A percentile compares a stretch with the other conserved stretches of the same genome.
Evolutionary conservation across 2,329 filamentous ascomycete species (phyloP).

Genomic region (Claviceps lovelessii): DNA sequence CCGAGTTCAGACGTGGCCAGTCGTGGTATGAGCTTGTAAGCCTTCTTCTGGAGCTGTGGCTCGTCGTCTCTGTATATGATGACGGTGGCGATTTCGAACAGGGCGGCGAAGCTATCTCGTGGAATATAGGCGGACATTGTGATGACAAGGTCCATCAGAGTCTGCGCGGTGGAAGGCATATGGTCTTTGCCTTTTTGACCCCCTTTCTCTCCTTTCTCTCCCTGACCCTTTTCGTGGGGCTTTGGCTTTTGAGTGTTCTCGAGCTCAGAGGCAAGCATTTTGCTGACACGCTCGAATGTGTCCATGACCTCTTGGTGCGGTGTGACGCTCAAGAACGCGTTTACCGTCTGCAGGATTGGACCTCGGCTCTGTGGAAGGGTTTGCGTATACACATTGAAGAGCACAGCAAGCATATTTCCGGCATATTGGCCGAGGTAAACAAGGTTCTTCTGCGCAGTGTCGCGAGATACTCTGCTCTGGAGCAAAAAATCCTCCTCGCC

Average conservation of each 20-base stretch:
- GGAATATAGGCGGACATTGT: conserved; percentile 91
- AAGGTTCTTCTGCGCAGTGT: conserved; percentile 63
- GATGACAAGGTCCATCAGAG: conserved; percentile 90
- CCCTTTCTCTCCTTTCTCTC: conserved; percentile 41
- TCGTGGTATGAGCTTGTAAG: conserved; percentile 92
- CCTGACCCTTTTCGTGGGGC: conserved; percentile 43
- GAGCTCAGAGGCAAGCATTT: conserved; percentile 65
- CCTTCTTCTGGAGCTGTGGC: conserved; percentile 94
- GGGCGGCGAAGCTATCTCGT: conserved; percentile 63
- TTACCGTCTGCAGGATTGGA: conserved; percentile 85
- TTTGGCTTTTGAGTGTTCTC: conserved; percentile 37
- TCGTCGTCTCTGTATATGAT: conserved; percentile 73
- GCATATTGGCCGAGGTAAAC: conserved; percentile 66
- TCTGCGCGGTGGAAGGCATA: conserved; percentile 87
- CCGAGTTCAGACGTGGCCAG: conserved; percentile 71
- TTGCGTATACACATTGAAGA: conserved; percentile 99
- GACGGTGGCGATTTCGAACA: conserved; percentile 76
- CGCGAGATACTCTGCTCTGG: conserved; percentile 64
- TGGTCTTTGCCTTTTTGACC: conserved; percentile 46
- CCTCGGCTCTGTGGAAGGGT: conserved; percentile 86
- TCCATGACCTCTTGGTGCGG: conserved; percentile 64
- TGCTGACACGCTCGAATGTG: conserved; percentile 76
- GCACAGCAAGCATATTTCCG: conserved; percentile 78
- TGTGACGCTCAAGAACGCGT: conserved; percentile 82
- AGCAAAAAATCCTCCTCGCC: conserved; percentile 59